Base-by-base conservation (phyloP, 441 rosid species). In the Capsella rubella region DNA sequence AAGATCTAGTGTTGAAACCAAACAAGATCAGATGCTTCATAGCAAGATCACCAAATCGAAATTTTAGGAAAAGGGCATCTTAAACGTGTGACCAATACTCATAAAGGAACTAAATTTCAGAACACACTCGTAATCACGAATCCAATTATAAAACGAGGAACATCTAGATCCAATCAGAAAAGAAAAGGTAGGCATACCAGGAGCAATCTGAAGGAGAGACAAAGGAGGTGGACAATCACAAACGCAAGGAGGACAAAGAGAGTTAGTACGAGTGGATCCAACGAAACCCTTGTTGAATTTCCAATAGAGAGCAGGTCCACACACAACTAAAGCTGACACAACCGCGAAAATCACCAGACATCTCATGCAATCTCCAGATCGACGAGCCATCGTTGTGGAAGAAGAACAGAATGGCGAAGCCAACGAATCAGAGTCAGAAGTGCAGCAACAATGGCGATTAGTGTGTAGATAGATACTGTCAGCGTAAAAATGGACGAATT, bases 161-260 rank as follows among this genome's bases (percentile, higher is more conserved):
- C 18, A 66, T 60, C 37, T n/a, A 72, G 81, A 78, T 73, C 81
- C 56, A 62, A 18, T 46, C 3, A 63, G 64, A 45, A 31, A 45
- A 57, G 3, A 3, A 40, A 34, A 49, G 58, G 47, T 31, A 29
- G 39, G 0, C 0, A 9, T 82, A 95, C 99, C 97, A 47, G 99
- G 98, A 69, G 93, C 90, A 77, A 95, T 90, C 86, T 85, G 85
- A 80, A 93, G 87, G 64, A 90, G 96, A 40, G 98, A 93, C 45
- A 93, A 74, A 70, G 99, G 97, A 82, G 98, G 97, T 64, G 99
- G 98, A 64, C 99, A 93, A 77, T 93, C 89, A 72, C 99, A 95
- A 78, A 46, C 47, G 79, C 99, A 95, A 81, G 94, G 97, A 79
- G 95, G 92, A 59, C 99, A 95, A 54, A 89, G 76, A 45, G 85